Evolutionary conservation across 179 eudicot species (phyloP).

Genomic region (Amaranthus tricolor): DNA sequence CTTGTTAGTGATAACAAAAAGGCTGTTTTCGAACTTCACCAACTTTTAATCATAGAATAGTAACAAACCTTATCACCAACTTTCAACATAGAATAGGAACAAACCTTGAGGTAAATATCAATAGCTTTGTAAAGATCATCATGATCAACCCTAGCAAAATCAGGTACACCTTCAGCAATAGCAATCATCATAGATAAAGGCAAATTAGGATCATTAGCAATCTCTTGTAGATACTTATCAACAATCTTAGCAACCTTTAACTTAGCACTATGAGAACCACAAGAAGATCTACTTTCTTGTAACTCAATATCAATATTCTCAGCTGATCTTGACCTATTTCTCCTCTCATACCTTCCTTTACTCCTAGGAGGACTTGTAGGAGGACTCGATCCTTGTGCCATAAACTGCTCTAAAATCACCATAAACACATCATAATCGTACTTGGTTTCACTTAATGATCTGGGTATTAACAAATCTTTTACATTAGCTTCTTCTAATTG

Average conservation of each 20-base stretch:
- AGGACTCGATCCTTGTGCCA: conserved; percentile 68
- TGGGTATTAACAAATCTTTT: conserved; percentile 61
- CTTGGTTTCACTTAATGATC: conserved; percentile 23
- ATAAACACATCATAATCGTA: conserved; percentile 76
- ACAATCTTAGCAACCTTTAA: conserved; percentile 80
- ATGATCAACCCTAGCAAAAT: conserved; percentile 72
- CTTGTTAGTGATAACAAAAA: too few relatives aligned
- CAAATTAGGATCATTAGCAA: conserved; percentile 59
- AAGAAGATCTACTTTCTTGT: conserved; percentile 80
- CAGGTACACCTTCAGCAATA: conserved; percentile 74
- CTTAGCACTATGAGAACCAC: conserved; percentile 72
- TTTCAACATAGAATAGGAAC: not conserved
- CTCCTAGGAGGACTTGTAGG: conserved; percentile 60
- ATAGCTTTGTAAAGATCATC: conserved; percentile 92
- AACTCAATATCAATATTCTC: conserved; percentile 58
- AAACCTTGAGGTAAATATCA: conserved; percentile 83
- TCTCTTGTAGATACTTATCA: conserved; percentile 69
- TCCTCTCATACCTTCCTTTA: conserved; percentile 52
- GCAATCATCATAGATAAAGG: conserved; percentile 62
- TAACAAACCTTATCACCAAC: too few relatives aligned
- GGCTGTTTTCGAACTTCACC: too few relatives aligned
- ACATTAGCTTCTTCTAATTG: conserved; percentile 79
- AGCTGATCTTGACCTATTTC: conserved; percentile 71
- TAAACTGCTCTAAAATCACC: conserved; percentile 65
- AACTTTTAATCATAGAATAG: too few relatives aligned